Evolutionary conservation across 2,329 filamentous ascomycete species (phyloP).

Genomic region (Gnomoniopsis sp.): DNA sequence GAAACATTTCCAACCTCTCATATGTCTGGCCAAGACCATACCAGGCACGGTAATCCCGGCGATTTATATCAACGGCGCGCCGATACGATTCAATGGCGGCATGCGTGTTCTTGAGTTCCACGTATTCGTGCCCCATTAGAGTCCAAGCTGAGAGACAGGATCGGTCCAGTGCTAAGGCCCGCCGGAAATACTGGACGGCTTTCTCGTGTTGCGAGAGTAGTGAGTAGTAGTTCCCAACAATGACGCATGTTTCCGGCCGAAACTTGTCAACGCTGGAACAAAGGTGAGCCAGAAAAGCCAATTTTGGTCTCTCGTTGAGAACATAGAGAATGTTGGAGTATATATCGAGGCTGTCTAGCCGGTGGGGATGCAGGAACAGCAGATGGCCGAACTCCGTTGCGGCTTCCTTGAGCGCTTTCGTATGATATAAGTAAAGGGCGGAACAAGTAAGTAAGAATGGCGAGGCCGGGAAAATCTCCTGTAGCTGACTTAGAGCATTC

Average conservation of each 20-base stretch:
- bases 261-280: constrained; percentile 93
- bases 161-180: constrained; percentile 84
- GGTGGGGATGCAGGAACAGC: constrained; percentile 68
- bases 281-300: constrained; percentile 88
- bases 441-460: constrained; percentile 89
- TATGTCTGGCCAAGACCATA: constrained; percentile 97
- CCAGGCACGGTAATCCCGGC: constrained; percentile 96
- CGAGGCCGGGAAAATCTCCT: constrained; percentile 80
- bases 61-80: constrained; percentile 90
- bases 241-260: constrained; percentile 92
- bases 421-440: constrained; percentile 84
- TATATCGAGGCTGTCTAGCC: constrained; percentile 87
- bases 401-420: constrained; percentile 71
- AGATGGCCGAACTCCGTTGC: constrained; percentile 72
- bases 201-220: constrained; percentile 94
- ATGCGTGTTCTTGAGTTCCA: constrained; percentile 97
- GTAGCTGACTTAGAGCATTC: constrained; percentile 70
- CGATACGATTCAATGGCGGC: constrained; percentile 96
- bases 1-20: constrained; percentile 96
- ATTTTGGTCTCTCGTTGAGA: constrained; percentile 78
- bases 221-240: constrained; percentile 96
- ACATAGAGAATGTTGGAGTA: constrained; percentile 98
- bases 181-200: constrained; percentile 94
- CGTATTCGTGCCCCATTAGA: constrained; percentile 97
- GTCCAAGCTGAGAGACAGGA: constrained; percentile 95